These are phyloP conservation scores for Colletotrichum lentis DNA, from an alignment of 2,329 filamentous ascomycete species.

Conservation along the genomic window DNA sequence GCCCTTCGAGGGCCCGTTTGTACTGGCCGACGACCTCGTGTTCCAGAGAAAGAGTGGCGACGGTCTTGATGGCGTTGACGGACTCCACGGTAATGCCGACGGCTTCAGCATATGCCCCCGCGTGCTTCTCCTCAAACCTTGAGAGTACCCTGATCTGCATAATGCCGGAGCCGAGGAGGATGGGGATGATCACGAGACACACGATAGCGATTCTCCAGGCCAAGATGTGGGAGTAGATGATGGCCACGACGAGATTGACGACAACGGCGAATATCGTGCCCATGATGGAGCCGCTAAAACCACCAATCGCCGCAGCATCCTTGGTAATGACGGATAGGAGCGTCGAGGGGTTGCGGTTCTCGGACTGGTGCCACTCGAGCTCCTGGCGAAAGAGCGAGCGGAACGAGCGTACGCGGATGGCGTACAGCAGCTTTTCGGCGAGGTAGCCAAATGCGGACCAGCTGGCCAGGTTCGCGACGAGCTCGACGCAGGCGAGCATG, in stretches of 20 bases:
- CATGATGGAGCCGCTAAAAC: constrained; percentile 74
- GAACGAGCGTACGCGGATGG: constrained; percentile 69
- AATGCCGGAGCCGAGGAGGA: constrained; percentile 73
- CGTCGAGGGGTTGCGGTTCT: constrained; percentile 66
- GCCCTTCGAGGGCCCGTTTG: constrained; percentile 57
- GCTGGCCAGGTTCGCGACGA: constrained; percentile 65
- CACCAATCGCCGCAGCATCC: constrained; percentile 72
- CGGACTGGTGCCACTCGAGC: constrained; percentile 75
- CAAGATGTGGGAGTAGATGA: constrained; percentile 74
- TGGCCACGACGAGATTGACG: constrained; percentile 73
- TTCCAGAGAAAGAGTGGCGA: constrained; percentile 64
- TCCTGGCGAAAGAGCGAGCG: constrained; percentile 72
- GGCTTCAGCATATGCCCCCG: constrained; percentile 70
- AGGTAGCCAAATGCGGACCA: constrained; percentile 57
- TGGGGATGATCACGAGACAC: constrained; percentile 71
- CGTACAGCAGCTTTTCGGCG: constrained; percentile 71
- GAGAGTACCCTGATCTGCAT: constrained; percentile 72
- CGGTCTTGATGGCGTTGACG: constrained; percentile 70
- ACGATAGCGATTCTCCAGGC: constrained; percentile 81
- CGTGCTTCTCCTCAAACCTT: constrained; percentile 69
- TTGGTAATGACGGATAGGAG: constrained; percentile 74
- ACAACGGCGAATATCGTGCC: constrained; percentile 73
- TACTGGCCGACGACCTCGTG: constrained; percentile 62
- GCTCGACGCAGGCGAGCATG: constrained; percentile 57
- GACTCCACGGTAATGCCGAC: constrained; percentile 73